Evolutionary conservation across 768 basidiomycete genomes (phyloP), one percentile per base, ranked within the genome.

Genomic region (Phaeotremella skinneri): DNA sequence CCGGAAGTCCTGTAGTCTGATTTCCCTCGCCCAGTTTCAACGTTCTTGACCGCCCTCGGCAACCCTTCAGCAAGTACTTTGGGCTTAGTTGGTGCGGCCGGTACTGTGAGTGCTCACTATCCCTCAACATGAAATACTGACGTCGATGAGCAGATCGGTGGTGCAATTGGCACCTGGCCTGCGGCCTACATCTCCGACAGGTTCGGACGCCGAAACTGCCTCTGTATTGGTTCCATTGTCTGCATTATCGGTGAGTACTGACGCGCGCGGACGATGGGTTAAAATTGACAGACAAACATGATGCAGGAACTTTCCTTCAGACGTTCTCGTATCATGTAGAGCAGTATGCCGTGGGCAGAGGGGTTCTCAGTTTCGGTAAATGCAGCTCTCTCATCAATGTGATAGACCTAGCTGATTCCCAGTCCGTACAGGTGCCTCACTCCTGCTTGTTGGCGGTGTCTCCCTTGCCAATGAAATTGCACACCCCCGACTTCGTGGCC

Each of bases 401-500:
- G n/a, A n/a, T n/a, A n/a, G n/a, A n/a, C n/a, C n/a, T n/a, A n/a
- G n/a, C n/a, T n/a, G n/a, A n/a, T n/a, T n/a, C n/a, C n/a, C n/a
- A n/a, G n/a, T n/a, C n/a, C n/a, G n/a, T n/a, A n/a, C n/a, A n/a
- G n/a, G n/a, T n/a, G n/a, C n/a, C n/a, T n/a, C 53, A 14, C 17
- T 55, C 25, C 23, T 45, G 16, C 34, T 21, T 20, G 39, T 55
- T 27, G 39, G 21, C n/a, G 53, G 32, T 21, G 23, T 14, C 41
- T 14, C 29, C 9, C 53, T 55, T 6, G 27, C 17, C 14, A 16
- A 55, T 14, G 53, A 55, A 27, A 14, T 55, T 14, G 37, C 53
- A 23, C 53, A 55, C 41, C 53, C 53, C 11, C 34, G 53, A n/a
- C 14, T 55, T 42, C 53, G 53, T 6, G 20, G n/a, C 21, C 14